Conservation (phyloP, 2,329 filamentous ascomycete species). For the Basipetospora sp. region DNA sequence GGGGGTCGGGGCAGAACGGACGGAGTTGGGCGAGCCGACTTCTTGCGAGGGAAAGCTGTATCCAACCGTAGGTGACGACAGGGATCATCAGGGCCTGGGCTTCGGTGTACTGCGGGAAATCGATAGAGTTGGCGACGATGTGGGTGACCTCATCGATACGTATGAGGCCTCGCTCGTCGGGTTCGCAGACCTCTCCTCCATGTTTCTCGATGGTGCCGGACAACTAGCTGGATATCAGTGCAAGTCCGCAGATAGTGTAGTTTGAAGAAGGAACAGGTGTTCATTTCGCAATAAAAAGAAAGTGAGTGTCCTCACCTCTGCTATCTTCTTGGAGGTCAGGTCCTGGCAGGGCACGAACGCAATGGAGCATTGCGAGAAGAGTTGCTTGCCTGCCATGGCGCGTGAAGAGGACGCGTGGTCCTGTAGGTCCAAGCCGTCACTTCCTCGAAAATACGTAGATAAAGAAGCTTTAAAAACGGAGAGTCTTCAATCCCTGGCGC, state of each 20-base stretch:
- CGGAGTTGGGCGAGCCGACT: conserved; percentile 62
- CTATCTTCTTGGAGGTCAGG: conserved; percentile 25
- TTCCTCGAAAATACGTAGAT: too few relatives aligned
- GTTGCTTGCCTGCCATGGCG: conserved; percentile 12
- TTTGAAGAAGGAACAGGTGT: too few relatives aligned
- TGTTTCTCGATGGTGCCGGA: conserved; percentile 29
- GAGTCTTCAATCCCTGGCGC: too few relatives aligned
- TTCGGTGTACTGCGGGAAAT: conserved; percentile 75
- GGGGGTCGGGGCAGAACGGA: conserved; percentile 78
- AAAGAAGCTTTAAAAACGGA: too few relatives aligned
- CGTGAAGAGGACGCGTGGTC: conserved; percentile 4
- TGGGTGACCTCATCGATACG: conserved; percentile 36
- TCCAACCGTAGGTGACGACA: conserved; percentile 72
- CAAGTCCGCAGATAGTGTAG: too few relatives aligned
- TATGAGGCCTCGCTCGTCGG: conserved; percentile 32
- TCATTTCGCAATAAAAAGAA: too few relatives aligned
- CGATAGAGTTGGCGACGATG: conserved; percentile 57
- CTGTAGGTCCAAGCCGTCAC: too few relatives aligned
- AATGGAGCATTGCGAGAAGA: conserved; percentile 29
- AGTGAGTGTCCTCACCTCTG: conserved; percentile 23
- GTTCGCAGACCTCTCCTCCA: conserved; percentile 35
- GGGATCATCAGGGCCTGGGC: conserved; percentile 66
- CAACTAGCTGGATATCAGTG: conserved; percentile 26
- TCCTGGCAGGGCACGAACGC: conserved; percentile 30
- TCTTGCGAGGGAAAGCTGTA: conserved; percentile 54